Evolutionary conservation across 306 rosid species (phyloP).

Genomic region (Acacia melanoxylon): DNA sequence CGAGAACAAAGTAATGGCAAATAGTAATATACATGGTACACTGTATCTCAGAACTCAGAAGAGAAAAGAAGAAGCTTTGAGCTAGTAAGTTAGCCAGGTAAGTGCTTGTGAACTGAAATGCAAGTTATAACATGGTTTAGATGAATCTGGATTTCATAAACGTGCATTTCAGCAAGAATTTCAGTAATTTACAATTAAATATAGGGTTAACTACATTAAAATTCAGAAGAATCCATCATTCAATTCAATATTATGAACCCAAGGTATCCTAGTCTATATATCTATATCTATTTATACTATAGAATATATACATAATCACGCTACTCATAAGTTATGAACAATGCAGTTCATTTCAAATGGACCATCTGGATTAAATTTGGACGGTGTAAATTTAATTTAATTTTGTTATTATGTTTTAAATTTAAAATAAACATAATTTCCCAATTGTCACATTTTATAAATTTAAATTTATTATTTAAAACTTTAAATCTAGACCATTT

Average conservation of each 20-base stretch:
- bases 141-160: not conserved
- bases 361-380: not conserved
- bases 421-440: not conserved
- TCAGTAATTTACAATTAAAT: not conserved
- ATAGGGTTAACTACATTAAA: conserved; percentile 3
- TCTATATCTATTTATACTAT: not conserved
- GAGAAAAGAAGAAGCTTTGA: conserved; percentile 26
- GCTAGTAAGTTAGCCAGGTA: conserved; percentile 9
- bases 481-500: not conserved
- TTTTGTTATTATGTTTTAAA: not conserved
- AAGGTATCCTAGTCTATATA: conserved; percentile 13
- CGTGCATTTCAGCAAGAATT: conserved; percentile 1
- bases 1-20: conserved; percentile 18
- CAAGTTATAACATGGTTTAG: conserved; percentile 2
- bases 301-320: not conserved
- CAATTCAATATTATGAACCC: not conserved
- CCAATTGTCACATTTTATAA: not conserved
- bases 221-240: conserved; percentile 2
- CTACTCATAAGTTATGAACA: not conserved
- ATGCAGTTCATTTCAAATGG: not conserved
- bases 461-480: not conserved
- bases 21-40: not conserved
- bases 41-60: conserved; percentile 9
- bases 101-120: conserved; percentile 26
- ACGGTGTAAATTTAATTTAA: not conserved